These are phyloP conservation scores for Hemisphaericaspora subhashii DNA, from an alignment of 1,139 yeast genomes.

Conservation along the genomic window DNA sequence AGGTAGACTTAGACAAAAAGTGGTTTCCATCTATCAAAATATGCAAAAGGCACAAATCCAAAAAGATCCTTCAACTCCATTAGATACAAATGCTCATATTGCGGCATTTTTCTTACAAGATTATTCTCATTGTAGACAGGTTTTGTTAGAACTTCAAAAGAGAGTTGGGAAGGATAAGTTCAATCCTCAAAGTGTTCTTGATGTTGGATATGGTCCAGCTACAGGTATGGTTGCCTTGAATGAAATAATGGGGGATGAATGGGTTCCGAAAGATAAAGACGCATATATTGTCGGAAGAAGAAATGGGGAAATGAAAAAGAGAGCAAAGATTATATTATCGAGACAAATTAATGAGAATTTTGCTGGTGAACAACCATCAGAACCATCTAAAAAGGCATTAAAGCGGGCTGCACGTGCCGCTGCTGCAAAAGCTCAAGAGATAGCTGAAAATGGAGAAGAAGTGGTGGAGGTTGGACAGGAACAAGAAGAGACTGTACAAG, in stretches of 20 bases:
- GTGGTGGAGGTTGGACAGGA: conserved; percentile 20
- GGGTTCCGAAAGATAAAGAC: conserved; percentile 64
- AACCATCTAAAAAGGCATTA: neutral
- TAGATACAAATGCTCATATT: conserved; percentile 80
- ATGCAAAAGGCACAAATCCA: conserved; percentile 54
- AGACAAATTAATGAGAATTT: conserved; percentile 61
- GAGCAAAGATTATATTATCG: conserved; percentile 75
- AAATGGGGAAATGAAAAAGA: conserved; percentile 64
- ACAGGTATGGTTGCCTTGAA: conserved; percentile 88
- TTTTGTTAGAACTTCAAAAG: conserved; percentile 63
- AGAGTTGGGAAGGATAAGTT: conserved; percentile 51
- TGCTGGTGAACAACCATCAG: conserved; percentile 15
- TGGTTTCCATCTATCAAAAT: conserved; percentile 51
- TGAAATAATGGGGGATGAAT: conserved; percentile 69
- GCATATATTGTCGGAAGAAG: conserved; percentile 71
- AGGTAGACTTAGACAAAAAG: conserved; percentile 53
- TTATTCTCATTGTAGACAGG: conserved; percentile 71
- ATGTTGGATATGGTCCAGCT: conserved; percentile 90
- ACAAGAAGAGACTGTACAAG: conserved; percentile 16
- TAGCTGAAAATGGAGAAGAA: conserved; percentile 7
- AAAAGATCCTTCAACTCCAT: conserved; percentile 47
- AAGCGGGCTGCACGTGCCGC: neutral
- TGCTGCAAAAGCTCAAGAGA: conserved; percentile 1
- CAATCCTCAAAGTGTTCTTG: conserved; percentile 66
- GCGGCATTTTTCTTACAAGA: conserved; percentile 85